Evolutionary conservation across 371 early-diverging fungal species (phyloP), one percentile per base, ranked within the genome.

Genomic region (Actinomortierella wolfii): DNA sequence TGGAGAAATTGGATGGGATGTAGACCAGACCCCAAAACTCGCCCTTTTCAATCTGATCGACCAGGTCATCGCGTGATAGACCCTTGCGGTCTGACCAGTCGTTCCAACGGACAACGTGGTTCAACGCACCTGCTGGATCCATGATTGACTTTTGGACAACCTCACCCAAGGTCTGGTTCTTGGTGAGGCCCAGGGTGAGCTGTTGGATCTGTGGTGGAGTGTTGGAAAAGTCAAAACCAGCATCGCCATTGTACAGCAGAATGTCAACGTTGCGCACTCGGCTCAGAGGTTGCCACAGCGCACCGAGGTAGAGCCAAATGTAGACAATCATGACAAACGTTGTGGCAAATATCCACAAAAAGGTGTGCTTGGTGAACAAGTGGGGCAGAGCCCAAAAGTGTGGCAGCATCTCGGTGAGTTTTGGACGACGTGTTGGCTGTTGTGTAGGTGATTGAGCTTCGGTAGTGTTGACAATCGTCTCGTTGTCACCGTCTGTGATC

Each of bases 1-100:
- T 69, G 51, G 73, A 71, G 45, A 79, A 78, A 57, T 79, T 81
- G 62, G 67, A 45, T 20, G 81, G 81, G 43, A 81, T 75, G 60
- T 78, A 78, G 17, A 81, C 20, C 9, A 74, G 20, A 21, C 78
- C 79, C 78, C 78, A 78, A 34, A 55, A 53, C 26, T 68, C 64
- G 47, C 77, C 79, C 41, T 60, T 41, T 15, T 77, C 76, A 7
- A 80, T 67, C 14, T 57, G 46, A 11, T 66, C 49, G 18, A 78
- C 50, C 24, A 68, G 53, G 1, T 63, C 56, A 14, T 73, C 71
- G 47, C 70, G 74, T 26, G 69, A 55, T 56, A 60, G 56, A 24
- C 57, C 64, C 13, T 47, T 43, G 34, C 66, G 63, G 39, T 61
- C 41, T 11, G 64, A 41, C 64, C 56, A 59, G 54, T 76, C 67